phyloP scores from a whole-genome alignment of 176 grass and related monocot species.

The Pontederia paniculata region DNA sequence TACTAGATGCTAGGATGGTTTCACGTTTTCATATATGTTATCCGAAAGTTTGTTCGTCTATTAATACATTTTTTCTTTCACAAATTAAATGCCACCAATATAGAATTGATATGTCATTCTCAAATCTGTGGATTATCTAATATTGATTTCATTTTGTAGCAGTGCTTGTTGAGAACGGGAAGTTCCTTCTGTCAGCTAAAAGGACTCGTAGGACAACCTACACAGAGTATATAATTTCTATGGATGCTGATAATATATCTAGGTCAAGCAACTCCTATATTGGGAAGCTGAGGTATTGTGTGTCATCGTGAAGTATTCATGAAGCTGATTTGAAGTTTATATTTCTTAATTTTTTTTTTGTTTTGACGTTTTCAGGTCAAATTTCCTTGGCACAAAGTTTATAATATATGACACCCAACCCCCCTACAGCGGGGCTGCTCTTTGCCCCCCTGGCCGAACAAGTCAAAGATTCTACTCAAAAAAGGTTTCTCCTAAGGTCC shows the following conservation, averaged over 20 bases:
- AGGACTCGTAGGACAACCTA: slow-evolving; percentile 66
- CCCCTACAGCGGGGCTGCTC: slow-evolving; percentile 39
- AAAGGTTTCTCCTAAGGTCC: slow-evolving; percentile 81
- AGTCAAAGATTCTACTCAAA: slow-evolving; percentile 77
- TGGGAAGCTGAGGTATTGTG: slow-evolving; percentile 76
- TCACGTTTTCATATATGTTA: not conserved
- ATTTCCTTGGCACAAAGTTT: slow-evolving; percentile 97
- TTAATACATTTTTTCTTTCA: not conserved
- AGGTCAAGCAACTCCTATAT: slow-evolving; percentile 81
- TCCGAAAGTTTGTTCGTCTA: not conserved
- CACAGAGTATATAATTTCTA: slow-evolving; percentile 91
- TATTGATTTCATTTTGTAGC: slow-evolving; percentile 23
- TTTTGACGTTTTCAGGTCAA: slow-evolving; percentile 59
- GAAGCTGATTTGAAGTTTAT: not conserved
- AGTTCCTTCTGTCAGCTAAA: slow-evolving; percentile 83
- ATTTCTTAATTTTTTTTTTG: not conserved
- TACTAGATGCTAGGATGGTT: not conserved
- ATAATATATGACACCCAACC: slow-evolving; percentile 80
- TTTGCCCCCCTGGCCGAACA: slow-evolving; percentile 39
- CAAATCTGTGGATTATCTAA: not conserved
- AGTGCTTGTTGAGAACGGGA: slow-evolving; percentile 73
- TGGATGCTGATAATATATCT: slow-evolving; percentile 62
- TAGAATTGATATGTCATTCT: not conserved
- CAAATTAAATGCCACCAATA: not conserved
- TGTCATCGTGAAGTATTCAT: not conserved